Base-by-base conservation (phyloP, 768 basidiomycete species). In the Pholiota conissans region DNA sequence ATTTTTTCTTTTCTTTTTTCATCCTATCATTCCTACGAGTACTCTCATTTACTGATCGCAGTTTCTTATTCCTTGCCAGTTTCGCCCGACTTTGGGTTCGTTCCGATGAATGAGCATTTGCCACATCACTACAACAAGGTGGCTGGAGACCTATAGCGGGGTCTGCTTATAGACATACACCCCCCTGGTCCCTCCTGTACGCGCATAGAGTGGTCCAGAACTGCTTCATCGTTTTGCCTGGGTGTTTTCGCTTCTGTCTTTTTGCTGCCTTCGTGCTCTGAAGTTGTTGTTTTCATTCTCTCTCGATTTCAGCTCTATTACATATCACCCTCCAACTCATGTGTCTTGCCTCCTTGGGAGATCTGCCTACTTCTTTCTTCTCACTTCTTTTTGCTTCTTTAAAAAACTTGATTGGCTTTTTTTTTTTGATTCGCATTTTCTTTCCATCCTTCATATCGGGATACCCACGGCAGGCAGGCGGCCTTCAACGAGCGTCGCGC, bases 51-150 rank as follows among this genome's bases (percentile, higher is more conserved):
- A 37, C 63, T 67, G 66, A 61, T 73, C 78, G n/a, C 29, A 45
- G 47, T 59, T 55, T 60, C 51, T 47, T 50, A 55, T 26, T 37
- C 52, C 29, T 56, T 56, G 65, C 65, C 63, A 87, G 90, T 87
- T 82, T 89, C 89, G 67, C 90, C 90, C 73, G 89, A 91, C 80
- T 91, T 90, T 77, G 90, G 87, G 59, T 91, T 84, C 75, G 89
- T 91, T 67, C 79, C 82, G 66, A 87, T 91, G 87, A 89, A 85
- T 72, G 89, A 90, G 70, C 87, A 90, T 67, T 72, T 90, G 56
- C 80, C 84, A 52, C 78, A 80, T 64, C 79, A 82, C 46, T 87
- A 86, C 78, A 79, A 74, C 74, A 87, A 87, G 66, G 71, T 78
- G 58, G 66, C 78, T 42, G 78, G 78, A 62, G 84, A 82, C 65